Conservation (phyloP, 116 monocot species). For the Iris pallida region DNA sequence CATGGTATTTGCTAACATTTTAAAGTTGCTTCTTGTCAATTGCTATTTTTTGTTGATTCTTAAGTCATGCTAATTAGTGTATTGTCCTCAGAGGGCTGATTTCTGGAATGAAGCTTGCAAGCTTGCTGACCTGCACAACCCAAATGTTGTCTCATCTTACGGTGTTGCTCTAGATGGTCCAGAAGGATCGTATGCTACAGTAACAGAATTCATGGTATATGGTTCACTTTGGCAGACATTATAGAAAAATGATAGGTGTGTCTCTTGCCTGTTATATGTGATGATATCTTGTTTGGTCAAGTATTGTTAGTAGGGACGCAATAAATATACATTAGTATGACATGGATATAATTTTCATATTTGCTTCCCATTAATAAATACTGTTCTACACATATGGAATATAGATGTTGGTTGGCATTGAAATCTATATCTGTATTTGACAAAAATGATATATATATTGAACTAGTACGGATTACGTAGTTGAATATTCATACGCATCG, state of each 20-base stretch:
- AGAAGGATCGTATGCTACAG: slow-evolving; percentile 81
- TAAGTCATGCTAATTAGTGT: slow-evolving; percentile 1
- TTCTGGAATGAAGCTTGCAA: slow-evolving; percentile 96
- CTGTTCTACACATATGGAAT: too few relatives aligned
- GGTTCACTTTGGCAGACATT: slow-evolving; percentile 77
- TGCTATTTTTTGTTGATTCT: not conserved
- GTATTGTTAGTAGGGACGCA: too few relatives aligned
- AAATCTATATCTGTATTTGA: too few relatives aligned
- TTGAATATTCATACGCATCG: too few relatives aligned
- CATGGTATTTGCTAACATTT: slow-evolving; percentile 28
- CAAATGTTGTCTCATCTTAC: slow-evolving; percentile 94
- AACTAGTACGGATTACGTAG: too few relatives aligned
- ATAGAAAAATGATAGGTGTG: slow-evolving; percentile 66
- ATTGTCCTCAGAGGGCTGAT: slow-evolving; percentile 60
- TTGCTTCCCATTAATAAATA: too few relatives aligned
- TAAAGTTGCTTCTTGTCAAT: not conserved
- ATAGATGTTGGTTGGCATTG: too few relatives aligned
- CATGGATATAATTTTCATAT: too few relatives aligned
- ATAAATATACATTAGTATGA: too few relatives aligned
- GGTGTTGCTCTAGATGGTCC: slow-evolving; percentile 91
- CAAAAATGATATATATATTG: too few relatives aligned
- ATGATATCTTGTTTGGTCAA: slow-evolving; percentile 1
- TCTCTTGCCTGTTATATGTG: slow-evolving; percentile 2
- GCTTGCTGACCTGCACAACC: slow-evolving; percentile 93
- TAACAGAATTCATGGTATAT: slow-evolving; percentile 95